Evolutionary conservation across 176 grass and related monocot genomes (phyloP), one percentile per base, ranked within the genome.

Genomic region (Zea luxurians): DNA sequence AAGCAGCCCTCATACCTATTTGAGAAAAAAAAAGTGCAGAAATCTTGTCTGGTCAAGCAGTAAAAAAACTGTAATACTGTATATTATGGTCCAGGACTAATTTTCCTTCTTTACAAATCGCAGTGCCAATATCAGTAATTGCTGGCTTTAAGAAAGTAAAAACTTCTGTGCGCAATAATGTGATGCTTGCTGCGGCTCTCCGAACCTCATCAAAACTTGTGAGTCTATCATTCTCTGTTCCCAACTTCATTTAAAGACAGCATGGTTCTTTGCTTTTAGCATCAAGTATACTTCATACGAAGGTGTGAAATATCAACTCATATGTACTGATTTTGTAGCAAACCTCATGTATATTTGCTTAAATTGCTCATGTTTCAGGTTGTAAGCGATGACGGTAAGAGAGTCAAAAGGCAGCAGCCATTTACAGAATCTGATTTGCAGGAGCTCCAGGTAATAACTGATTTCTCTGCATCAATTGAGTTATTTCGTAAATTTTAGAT

Each of bases 71-170:
- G 3, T 69, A 50, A 34, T 50, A 47, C 59, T 15, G 3, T 69
- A 50, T 54, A 15, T 17, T 53, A 13, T 64, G 57, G 55, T 4
- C 64, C 64, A n/a, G 35, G 20, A 37, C 62, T 88, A 79, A 83
- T 48, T 72, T 9, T 34, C 27, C 37, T 64, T 34, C 38, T 13
- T 68, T 65, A 46, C 43, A 21, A 8, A 83, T 43, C 82, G 78
- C 86, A 99, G 96, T 99, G 81, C 96, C 96, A 83, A 93, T 99
- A 71, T 90, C 90, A 35, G 86, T 95, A 71, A 92, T 99, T 85
- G 86, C 92, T 37, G 75, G 74, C 40, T 99, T 99, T 82, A 99
- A 99, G 92, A 99, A 99, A 91, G 92, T 99, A 73, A 99, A 92
- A 87, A 86, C 92, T 82, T 73, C 92, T 37, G 81, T 99, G 41